Percentiles rank a stretch among this genome's conserved stretches.
Evolutionary conservation across 306 rosid species (phyloP).

Genomic region (Cicer arietinum): DNA sequence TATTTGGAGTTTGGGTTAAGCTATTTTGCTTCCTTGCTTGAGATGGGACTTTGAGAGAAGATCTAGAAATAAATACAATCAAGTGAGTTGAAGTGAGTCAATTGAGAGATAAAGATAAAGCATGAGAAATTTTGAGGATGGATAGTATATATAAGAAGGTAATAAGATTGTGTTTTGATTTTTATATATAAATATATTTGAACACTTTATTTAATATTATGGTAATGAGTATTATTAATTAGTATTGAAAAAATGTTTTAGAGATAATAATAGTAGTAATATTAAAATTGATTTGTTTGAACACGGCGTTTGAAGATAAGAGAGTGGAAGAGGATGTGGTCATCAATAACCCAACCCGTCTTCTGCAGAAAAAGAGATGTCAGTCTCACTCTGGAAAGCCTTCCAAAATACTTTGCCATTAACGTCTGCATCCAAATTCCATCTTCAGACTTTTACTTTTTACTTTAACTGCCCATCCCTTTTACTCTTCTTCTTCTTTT

Average conservation of each 20-base stretch:
- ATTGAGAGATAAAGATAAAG: constrained; percentile 39
- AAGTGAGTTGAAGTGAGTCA: constrained; percentile 30
- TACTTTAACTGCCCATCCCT: constrained; percentile 28
- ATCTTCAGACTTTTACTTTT: constrained; percentile 39
- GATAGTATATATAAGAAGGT: constrained; percentile 1
- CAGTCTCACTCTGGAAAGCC: constrained; percentile 49
- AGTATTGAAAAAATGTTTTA: neutral
- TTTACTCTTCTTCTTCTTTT: neutral
- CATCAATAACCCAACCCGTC: constrained; percentile 62
- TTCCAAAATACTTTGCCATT: constrained; percentile 45
- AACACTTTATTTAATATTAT: neutral
- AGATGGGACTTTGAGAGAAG: constrained; percentile 38
- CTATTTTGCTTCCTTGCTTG: neutral
- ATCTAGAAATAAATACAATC: constrained; percentile 36
- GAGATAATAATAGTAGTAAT: neutral
- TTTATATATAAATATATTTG: neutral
- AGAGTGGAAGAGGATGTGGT: constrained; percentile 66
- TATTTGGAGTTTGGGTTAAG: constrained; percentile 26
- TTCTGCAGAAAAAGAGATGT: constrained; percentile 58
- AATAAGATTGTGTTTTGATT: constrained; percentile 32
- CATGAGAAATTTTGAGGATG: constrained; percentile 26
- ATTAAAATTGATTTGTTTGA: constrained; percentile 25
- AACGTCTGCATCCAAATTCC: constrained; percentile 2
- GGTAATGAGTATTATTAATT: neutral
- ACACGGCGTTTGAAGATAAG: constrained; percentile 35